These are phyloP conservation scores for Tylopilus sp. DNA, from an alignment of 768 basidiomycete genomes.

Conservation along the genomic window DNA sequence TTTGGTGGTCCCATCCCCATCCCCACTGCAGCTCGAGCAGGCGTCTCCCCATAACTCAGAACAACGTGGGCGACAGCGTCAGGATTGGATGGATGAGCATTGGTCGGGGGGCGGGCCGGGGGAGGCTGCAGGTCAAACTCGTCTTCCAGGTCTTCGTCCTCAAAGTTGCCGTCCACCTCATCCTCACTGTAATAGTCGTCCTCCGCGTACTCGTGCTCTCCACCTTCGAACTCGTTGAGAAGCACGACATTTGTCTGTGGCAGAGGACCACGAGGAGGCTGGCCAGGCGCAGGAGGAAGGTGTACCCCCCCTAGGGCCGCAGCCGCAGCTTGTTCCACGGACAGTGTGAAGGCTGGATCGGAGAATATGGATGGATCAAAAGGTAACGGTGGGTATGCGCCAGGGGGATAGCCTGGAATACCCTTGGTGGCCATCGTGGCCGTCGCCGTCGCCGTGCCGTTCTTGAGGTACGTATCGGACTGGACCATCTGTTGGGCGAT, in stretches of 20 bases:
- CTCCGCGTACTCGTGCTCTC: slow-evolving; percentile 36
- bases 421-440: slow-evolving; percentile 35
- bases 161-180: slow-evolving; percentile 41
- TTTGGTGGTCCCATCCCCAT: slow-evolving; percentile 6
- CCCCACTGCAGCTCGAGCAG: slow-evolving; percentile 11
- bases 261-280: slow-evolving; percentile 31
- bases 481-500: slow-evolving; percentile 66
- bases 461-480: slow-evolving; percentile 38
- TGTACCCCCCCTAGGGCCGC: slow-evolving; percentile 27
- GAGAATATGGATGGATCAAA: slow-evolving; percentile 53
- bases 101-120: slow-evolving; percentile 19
- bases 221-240: slow-evolving; percentile 36
- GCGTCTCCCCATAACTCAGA: slow-evolving; percentile 39
- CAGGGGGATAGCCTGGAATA: slow-evolving; percentile 39
- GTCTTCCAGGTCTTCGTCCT: slow-evolving; percentile 35
- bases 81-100: slow-evolving; percentile 16
- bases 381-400: slow-evolving; percentile 40
- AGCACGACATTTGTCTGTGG: slow-evolving; percentile 37
- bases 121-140: slow-evolving; percentile 29
- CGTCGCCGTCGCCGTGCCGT: slow-evolving; percentile 30
- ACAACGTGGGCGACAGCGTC: slow-evolving; percentile 37
- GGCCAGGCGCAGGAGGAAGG: slow-evolving; percentile 29
- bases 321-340: slow-evolving; percentile 47
- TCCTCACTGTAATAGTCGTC: slow-evolving; percentile 49
- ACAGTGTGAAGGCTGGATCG: slow-evolving; percentile 49